Base-by-base conservation (phyloP, 2,329 filamentous ascomycete genomes). In the Cladophialophora psammophila region DNA sequence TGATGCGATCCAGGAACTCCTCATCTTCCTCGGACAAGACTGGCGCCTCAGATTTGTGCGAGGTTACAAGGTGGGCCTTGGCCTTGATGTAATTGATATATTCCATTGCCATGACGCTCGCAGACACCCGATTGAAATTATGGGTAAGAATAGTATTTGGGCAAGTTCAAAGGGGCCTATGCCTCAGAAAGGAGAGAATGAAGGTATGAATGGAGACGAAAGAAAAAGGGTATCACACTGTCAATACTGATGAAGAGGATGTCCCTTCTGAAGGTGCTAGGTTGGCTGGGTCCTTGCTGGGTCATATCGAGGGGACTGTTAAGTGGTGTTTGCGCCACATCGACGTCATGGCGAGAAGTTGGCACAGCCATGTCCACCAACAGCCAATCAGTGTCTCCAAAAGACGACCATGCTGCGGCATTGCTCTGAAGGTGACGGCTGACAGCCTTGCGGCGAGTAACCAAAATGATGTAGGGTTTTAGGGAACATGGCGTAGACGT, bases 21-120 rank as follows among this genome's bases (percentile, higher is more conserved):
- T 88, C 85, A 68, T 89, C 87, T 72, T 88, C 86, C n/a, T 85
- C 81, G 18, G 84, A 86, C n/a, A 89, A 75, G 2, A 89, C 82
- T 74, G 72, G 82, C 57, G 74, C 76, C 35, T 77, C 77, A 4
- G 76, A 68, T 57, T 73, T 77, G 13, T 63, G 74, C 60, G 69
- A 74, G 72, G 65, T 78, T 58, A 67, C 76, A 42, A 61, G 74
- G 52, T 74, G 78, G 58, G 75, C 74, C 69, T 78, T 80, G 63
- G 76, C 73, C 63, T 78, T 80, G 55, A 82, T 76, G 68, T 78
- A 76, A 57, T 77, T 81, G 63, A 83, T 75, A 68, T 82, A 82
- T 69, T 82, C 76, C 77, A 81, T 80, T 10, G 67, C 64, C 63
- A 66, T 53, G 34, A 57, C 31, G 56, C 7, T 20, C 12, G n/a